Percentiles rank a stretch among this genome's conserved stretches.
Evolutionary conservation across 192 early-diverging fungal genomes (phyloP).

Genomic region (Backusella sp.): DNA sequence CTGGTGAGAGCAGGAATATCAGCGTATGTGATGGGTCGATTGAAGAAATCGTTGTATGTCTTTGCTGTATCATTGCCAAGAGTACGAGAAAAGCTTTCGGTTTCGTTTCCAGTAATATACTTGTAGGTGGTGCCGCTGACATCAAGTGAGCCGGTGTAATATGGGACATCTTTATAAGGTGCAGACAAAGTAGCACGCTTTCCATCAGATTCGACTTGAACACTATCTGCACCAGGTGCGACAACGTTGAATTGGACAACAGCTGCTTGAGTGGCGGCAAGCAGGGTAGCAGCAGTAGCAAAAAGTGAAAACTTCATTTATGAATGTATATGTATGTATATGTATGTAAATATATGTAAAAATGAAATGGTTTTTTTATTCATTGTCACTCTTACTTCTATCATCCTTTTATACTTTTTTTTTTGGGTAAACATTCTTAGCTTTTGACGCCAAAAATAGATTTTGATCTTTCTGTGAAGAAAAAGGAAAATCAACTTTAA

Average conservation of each 20-base stretch:
- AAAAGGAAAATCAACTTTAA: neutral
- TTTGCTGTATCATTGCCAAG: slow-evolving; percentile 21
- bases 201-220: slow-evolving; percentile 33
- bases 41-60: slow-evolving; percentile 40
- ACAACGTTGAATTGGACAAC: slow-evolving; percentile 35
- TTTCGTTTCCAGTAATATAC: slow-evolving; percentile 25
- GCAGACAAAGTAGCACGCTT: slow-evolving; percentile 24
- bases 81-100: slow-evolving; percentile 35
- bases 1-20: slow-evolving; percentile 42
- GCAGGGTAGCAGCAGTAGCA: slow-evolving; percentile 10
- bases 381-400: neutral
- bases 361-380: neutral
- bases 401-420: neutral
- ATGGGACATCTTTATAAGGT: slow-evolving; percentile 28
- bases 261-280: slow-evolving; percentile 33
- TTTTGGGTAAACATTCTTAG: neutral
- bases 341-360: neutral
- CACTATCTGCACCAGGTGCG: slow-evolving; percentile 34
- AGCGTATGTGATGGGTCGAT: slow-evolving; percentile 44
- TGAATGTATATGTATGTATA: neutral
- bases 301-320: neutral
- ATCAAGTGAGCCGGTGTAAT: slow-evolving; percentile 34
- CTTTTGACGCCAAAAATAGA: neutral
- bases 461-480: neutral
- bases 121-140: slow-evolving; percentile 37